These are phyloP conservation scores for Amylostereum chailletii DNA, from an alignment of 1,284 basidiomycete genomes.

Conservation along the genomic window DNA sequence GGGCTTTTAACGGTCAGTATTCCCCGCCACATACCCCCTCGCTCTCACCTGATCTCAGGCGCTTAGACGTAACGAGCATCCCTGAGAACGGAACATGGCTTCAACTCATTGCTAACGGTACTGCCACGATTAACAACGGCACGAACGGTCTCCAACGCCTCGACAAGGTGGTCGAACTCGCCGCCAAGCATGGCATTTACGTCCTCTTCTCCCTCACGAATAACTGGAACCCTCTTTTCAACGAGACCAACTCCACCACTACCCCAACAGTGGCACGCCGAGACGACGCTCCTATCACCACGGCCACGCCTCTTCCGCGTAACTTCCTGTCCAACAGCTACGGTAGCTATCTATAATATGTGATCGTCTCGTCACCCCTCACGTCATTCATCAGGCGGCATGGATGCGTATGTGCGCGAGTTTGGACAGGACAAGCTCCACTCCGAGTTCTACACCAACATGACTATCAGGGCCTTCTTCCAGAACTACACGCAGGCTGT, in stretches of 20 bases:
- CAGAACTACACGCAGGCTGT: constrained; percentile 15
- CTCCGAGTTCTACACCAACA: constrained; percentile 12
- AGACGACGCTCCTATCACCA: constrained; percentile 1
- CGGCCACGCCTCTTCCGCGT: constrained; percentile 6
- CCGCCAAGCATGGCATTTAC: constrained; percentile 19
- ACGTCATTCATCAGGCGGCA: constrained; percentile 7
- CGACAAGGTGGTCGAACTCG: constrained; percentile 21
- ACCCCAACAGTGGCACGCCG: constrained; percentile 11
- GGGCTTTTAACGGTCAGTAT: constrained; percentile 20
- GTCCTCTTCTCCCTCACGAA: constrained; percentile 24
- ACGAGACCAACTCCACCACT: neutral
- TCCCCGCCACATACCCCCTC: too few relatives aligned
- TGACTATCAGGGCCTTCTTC: constrained; percentile 12
- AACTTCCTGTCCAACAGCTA: constrained; percentile 13
- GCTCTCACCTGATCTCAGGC: neutral
- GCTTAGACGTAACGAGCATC: constrained; percentile 14
- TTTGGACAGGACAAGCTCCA: constrained; percentile 9
- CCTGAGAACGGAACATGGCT: constrained; percentile 17
- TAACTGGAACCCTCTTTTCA: constrained; percentile 22
- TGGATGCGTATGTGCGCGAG: constrained; percentile 14
- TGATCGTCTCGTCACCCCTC: neutral
- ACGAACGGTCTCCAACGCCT: constrained; percentile 22
- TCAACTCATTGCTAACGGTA: constrained; percentile 21
- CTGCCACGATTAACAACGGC: constrained; percentile 21
- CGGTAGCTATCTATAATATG: constrained; percentile 5